Evolutionary conservation across 2,329 filamentous ascomycete genomes (phyloP), one percentile per base, ranked within the genome.

Genomic region (Dryadomyces quercivorus): DNA sequence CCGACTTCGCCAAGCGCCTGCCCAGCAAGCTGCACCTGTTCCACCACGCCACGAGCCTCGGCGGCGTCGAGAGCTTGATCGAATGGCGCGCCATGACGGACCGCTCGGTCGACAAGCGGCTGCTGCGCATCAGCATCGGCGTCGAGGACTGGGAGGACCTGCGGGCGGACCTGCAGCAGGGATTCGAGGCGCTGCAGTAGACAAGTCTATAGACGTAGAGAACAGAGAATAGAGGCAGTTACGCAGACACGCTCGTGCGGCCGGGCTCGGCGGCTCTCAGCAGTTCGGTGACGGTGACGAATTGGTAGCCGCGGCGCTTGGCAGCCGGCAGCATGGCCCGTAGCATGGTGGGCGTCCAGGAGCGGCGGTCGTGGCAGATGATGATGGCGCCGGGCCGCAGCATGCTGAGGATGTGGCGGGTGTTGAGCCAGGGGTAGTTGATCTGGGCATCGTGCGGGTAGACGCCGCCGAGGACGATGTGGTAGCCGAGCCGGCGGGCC

Each of bases 11-110:
- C 3, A 79, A 76, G 60, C 68, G 72, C 34, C 69, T 98, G 59
- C 93, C 93, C 3, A 86, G 84, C 63, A 86, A 87, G 67, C 70
- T 97, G 66, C 66, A 75, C 2, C 76, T 95, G 47, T 97, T 97
- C 73, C 88, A 95, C 62, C 93, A 98, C 69, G 93, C 93, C 6
- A 98, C 93, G 2, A 94, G 88, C 67, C 70, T 97, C 31, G 93
- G 93, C 2, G 92, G 93, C 5, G 89, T 97, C 10, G 93, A 97
- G 77, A 93, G 88, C 64, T 70, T 97, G 72, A 91, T 98, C 62
- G 93, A 98, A 77, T 98, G 93, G 93, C 77, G 93, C 56, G 81
- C 86, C 50, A 93, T 98, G 88, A 85, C 83, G 56, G 93, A 98
- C 73, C 63, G 69, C 3, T 74, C 67, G 1, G 83, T 94, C 43